Base-by-base conservation (phyloP, 768 basidiomycete species). In the Suillus subaureus region DNA sequence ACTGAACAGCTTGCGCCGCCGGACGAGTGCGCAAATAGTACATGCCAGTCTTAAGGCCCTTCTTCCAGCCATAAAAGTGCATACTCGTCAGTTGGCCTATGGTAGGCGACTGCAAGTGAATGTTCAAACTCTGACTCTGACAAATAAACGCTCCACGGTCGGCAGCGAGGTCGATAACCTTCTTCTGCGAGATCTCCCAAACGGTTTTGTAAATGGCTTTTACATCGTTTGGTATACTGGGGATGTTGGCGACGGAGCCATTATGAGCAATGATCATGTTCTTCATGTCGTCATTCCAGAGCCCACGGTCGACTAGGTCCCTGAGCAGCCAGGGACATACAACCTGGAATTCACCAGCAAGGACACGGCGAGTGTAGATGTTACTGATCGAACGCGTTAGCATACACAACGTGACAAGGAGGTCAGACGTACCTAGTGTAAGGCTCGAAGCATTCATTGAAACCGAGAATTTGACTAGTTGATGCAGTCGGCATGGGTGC, bases 41-140 rank as follows among this genome's bases (percentile, higher is more conserved):
- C 93, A 97, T 96, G 70, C 97, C 97, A 1, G 97, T 99, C 67
- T 99, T 99, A 74, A 99, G 81, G 40, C 97, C 97, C 81, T 94
- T 94, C 86, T 97, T 97, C 97, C 97, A 99, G n/a, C 96, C 97
- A 75, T 98, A 98, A 83, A 96, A 97, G 78, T 96, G 95, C 94
- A 96, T 96, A 67, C 90, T 92, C 45, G 95, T 96, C 68, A 99
- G 83, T 77, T 99, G 97, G 11, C 94, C 94, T 65, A 90, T 82
- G 4, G 94, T 94, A 37, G 97, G 97, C 45, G 90, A 82, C 75
- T 93, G 89, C 57, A 99, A 79, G 76, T 98, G 97, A 64, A 99
- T 87, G 78, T 99, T 99, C 76, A 99, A 81, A 67, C 90, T 92
- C 80, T 99, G 97, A 70, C 89, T 90, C 79, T 99, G 97, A 80